Evolutionary conservation across 2,329 filamentous ascomycete genomes (phyloP).

Genomic region (Alternaria sp.): DNA sequence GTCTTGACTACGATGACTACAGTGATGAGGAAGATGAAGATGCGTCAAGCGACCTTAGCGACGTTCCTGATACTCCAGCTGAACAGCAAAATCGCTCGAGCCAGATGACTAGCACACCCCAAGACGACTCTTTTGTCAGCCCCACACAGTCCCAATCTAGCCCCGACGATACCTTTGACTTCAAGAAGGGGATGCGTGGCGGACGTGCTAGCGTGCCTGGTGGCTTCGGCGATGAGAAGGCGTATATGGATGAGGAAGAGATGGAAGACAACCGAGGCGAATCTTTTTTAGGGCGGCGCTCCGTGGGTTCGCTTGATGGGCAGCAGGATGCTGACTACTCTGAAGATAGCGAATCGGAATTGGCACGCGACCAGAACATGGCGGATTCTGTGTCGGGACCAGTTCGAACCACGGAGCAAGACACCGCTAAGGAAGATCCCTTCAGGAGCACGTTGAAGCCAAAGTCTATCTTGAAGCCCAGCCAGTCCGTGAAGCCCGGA

Average conservation of each 20-base stretch:
- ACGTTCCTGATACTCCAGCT: constrained; percentile 57
- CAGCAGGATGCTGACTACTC: constrained; percentile 68
- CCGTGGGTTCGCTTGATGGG: constrained; percentile 76
- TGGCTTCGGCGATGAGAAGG: constrained; percentile 73
- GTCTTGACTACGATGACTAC: constrained; percentile 73
- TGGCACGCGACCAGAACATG: constrained; percentile 74
- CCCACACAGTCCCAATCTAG: constrained; percentile 54
- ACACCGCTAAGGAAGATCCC: constrained; percentile 50
- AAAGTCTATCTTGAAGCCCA: constrained; percentile 60
- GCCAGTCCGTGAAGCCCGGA: constrained; percentile 41
- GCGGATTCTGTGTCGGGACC: constrained; percentile 78
- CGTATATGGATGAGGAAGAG: constrained; percentile 64
- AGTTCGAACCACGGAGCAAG: constrained; percentile 79
- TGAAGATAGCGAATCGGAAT: constrained; percentile 75
- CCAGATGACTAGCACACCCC: constrained; percentile 47
- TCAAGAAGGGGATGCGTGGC: constrained; percentile 61
- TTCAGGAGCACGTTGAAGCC: constrained; percentile 51
- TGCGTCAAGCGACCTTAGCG: constrained; percentile 50
- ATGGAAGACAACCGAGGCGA: constrained; percentile 58
- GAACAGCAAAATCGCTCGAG: constrained; percentile 41
- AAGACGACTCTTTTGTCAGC: constrained; percentile 51
- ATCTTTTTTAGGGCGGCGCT: constrained; percentile 95
- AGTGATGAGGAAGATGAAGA: constrained; percentile 68
- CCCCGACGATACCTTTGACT: constrained; percentile 65
- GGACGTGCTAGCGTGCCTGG: constrained; percentile 71